Conservation (phyloP, 2,329 filamentous ascomycete genomes). For the Periconia digitata region DNA sequence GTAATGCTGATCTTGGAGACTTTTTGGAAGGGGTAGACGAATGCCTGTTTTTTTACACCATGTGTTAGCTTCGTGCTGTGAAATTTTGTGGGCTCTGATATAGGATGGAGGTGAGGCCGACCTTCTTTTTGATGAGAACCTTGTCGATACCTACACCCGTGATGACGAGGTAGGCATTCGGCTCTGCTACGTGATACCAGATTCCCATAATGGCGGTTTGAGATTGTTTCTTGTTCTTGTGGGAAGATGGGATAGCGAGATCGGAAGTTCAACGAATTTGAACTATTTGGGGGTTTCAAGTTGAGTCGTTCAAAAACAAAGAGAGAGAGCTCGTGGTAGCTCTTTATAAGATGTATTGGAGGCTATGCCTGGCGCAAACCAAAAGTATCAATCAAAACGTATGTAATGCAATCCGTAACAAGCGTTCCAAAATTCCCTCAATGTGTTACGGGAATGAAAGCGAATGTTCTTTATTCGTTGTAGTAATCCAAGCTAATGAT, state of each 20-base stretch:
- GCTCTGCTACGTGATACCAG: conserved; percentile 69
- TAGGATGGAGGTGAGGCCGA: conserved; percentile 41
- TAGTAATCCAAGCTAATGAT: not conserved
- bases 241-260: not conserved
- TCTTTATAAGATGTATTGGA: too few species aligned
- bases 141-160: conserved; percentile 76
- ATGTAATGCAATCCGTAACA: too few species aligned
- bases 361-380: too few species aligned
- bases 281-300: not conserved
- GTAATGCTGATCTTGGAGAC: conserved; percentile 59
- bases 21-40: conserved; percentile 43
- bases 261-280: not conserved
- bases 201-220: conserved; percentile 34
- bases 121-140: conserved; percentile 77
- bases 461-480: not conserved
- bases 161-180: conserved; percentile 84
- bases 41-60: conserved; percentile 24
- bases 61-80: too few species aligned
- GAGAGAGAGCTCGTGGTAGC: too few species aligned
- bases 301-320: too few species aligned
- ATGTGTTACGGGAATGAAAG: not conserved
- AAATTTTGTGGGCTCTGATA: too few species aligned
- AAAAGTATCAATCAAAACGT: too few species aligned
- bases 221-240: not conserved
- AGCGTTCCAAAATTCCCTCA: not conserved